Percentiles rank a stretch among this genome's conserved stretches.
These are phyloP conservation scores for Tylopilus felleus DNA, from an alignment of 768 basidiomycete species.

Conservation along the genomic window DNA sequence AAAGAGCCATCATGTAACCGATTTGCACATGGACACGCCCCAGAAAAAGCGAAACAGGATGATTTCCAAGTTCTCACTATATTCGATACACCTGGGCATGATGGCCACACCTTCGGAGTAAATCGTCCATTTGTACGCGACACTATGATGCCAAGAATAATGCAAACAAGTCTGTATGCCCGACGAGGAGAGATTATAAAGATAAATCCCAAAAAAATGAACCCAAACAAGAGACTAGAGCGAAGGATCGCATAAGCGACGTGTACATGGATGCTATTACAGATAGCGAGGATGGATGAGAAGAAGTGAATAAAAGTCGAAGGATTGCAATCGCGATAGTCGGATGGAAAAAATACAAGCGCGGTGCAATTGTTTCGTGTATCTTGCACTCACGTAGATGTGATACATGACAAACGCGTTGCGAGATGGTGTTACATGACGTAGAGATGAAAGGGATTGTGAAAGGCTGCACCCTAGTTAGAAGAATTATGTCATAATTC, in stretches of 20 bases:
- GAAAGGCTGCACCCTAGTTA: not conserved
- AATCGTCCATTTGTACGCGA: not conserved
- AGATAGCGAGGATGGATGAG: not conserved
- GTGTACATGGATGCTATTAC: not conserved
- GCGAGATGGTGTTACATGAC: not conserved
- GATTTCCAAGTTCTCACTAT: too few species aligned
- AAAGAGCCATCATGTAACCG: too few species aligned
- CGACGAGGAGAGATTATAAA: not conserved
- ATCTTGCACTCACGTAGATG: not conserved
- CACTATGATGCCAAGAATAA: not conserved
- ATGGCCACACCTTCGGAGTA: too few species aligned
- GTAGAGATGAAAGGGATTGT: not conserved
- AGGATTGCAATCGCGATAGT: not conserved
- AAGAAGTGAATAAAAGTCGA: not conserved
- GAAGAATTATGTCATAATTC: constrained; percentile 19
- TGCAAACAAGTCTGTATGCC: not conserved
- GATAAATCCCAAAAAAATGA: not conserved
- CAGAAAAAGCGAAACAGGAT: too few species aligned
- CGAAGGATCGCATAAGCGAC: not conserved
- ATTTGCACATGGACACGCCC: too few species aligned
- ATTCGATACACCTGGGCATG: too few species aligned
- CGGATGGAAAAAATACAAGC: constrained; percentile 1
- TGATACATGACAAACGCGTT: not conserved
- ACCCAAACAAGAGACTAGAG: not conserved
- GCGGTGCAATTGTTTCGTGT: too few species aligned